These are phyloP conservation scores for Pythium sp. DNA, from an alignment of 352 stramenopile species.

Conservation along the genomic window DNA sequence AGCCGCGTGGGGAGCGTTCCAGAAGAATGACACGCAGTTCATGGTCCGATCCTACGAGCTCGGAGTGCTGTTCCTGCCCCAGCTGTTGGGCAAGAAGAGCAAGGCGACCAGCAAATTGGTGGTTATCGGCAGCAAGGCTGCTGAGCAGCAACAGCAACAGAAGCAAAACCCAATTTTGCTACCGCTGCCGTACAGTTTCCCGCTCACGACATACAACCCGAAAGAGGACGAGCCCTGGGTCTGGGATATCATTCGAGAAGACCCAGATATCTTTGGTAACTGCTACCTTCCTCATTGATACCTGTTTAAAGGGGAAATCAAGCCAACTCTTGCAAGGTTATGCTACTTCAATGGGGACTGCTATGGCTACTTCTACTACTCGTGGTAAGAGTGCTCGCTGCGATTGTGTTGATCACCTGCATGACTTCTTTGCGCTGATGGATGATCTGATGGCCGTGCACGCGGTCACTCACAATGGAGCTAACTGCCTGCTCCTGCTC, in stretches of 20 bases:
- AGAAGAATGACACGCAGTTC: conserved; percentile 74
- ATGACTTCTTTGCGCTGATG: conserved; percentile 36
- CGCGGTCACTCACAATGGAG: conserved; percentile 6
- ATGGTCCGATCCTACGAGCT: conserved; percentile 86
- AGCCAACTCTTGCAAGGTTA: not conserved
- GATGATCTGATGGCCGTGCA: conserved; percentile 23
- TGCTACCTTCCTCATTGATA: conserved; percentile 53
- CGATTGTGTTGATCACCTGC: conserved; percentile 20
- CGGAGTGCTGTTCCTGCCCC: conserved; percentile 68
- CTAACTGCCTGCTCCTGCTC: not conserved
- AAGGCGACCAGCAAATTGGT: conserved; percentile 18
- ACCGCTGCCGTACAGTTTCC: conserved; percentile 67
- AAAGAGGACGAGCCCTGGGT: conserved; percentile 77
- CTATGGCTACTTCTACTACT: not conserved
- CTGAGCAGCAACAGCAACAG: not conserved
- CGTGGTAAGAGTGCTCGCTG: not conserved
- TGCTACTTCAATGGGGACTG: not conserved
- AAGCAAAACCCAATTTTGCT: conserved; percentile 16
- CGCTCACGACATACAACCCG: conserved; percentile 64
- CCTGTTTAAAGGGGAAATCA: not conserved
- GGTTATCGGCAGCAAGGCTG: conserved; percentile 34
- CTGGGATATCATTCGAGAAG: conserved; percentile 71
- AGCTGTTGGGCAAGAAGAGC: conserved; percentile 16
- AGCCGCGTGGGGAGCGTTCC: conserved; percentile 68
- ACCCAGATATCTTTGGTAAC: conserved; percentile 65